Evolutionary conservation across 2,329 filamentous ascomycete species (phyloP), one percentile per base, ranked within the genome.

Genomic region (Penicillium hordei): DNA sequence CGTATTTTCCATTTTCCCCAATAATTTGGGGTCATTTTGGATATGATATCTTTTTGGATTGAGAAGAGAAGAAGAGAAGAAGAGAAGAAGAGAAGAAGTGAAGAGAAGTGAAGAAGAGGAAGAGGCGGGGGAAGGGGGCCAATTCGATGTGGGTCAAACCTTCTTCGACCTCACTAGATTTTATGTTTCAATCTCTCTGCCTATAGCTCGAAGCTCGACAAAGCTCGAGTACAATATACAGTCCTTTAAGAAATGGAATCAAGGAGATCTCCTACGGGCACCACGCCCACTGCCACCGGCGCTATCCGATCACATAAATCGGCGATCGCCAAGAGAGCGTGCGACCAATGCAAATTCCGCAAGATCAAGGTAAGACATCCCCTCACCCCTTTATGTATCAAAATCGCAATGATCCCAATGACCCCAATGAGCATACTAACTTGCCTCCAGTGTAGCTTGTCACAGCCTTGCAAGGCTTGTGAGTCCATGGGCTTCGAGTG

Each of bases 301-400:
- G 52, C 67, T 19, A 68, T 70, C 42, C 69, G 69, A 45, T 60
- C 67, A 4, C 66, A 61, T 49, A 70, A 67, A 56, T 57, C 25
- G 51, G 61, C 29, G 31, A 68, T 70, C 48, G 69, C 69, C 12
- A 72, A 70, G 58, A 61, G 75, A n/a, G 75, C 76, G 1, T 78
- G 76, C 59, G 76, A 78, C 58, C 73, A 76, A 54, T 78, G 76
- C 69, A 76, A 74, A 55, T 66, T 75, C 34, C 70, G 71, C 59
- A 75, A 72, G 63, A 73, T 68, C 66, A 78, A 69, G 72, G 72
- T 67, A 66, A 56, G 44, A 42, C 42, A 54, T 48, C 12, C 12
- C 21, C 13, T 17, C 25, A 10, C 15, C 48, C 51, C 40, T 34
- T 34, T 34, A 34, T 34, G 33, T 34, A 34, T 34, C 33, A 34